Percentiles rank a stretch among this genome's conserved stretches.
Evolutionary conservation across 768 basidiomycete species (phyloP).

Genomic region (Serendipita sp.): DNA sequence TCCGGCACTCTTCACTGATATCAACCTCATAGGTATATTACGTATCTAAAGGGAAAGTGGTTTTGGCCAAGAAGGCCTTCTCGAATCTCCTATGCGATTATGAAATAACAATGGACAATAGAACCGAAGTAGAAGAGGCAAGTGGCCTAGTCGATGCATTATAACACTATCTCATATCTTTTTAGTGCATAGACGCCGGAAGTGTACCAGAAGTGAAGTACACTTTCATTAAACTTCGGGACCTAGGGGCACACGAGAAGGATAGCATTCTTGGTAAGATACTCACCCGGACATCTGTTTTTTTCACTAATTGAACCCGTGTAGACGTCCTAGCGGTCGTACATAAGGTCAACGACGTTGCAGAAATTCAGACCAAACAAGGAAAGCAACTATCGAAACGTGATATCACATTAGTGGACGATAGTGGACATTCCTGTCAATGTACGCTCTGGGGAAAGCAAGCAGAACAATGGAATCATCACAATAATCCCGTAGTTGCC

Average conservation of each 20-base stretch:
- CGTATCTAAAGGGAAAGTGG: conserved; percentile 78
- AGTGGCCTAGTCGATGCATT: conserved; percentile 11
- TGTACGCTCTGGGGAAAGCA: conserved; percentile 93
- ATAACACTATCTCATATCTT: not conserved
- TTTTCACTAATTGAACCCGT: not conserved
- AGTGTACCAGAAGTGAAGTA: conserved; percentile 73
- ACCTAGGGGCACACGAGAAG: conserved; percentile 47
- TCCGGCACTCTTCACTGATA: not conserved
- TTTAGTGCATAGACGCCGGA: conserved; percentile 60
- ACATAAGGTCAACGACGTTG: conserved; percentile 54
- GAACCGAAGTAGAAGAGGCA: conserved; percentile 76
- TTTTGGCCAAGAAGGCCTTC: conserved; percentile 95
- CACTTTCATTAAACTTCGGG: conserved; percentile 52
- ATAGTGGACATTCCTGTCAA: conserved; percentile 57
- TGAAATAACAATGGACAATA: conserved; percentile 71
- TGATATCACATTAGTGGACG: conserved; percentile 78
- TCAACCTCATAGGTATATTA: conserved; percentile 50
- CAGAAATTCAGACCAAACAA: conserved; percentile 60
- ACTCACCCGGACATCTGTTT: not conserved
- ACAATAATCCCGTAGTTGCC: conserved; percentile 58
- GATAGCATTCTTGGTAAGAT: conserved; percentile 68
- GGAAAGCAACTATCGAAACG: conserved; percentile 76
- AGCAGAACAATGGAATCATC: conserved; percentile 59
- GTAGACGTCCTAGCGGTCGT: conserved; percentile 79
- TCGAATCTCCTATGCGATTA: conserved; percentile 82